Conservation (phyloP, 2,329 filamentous ascomycete species). For the Endothia cerciana region DNA sequence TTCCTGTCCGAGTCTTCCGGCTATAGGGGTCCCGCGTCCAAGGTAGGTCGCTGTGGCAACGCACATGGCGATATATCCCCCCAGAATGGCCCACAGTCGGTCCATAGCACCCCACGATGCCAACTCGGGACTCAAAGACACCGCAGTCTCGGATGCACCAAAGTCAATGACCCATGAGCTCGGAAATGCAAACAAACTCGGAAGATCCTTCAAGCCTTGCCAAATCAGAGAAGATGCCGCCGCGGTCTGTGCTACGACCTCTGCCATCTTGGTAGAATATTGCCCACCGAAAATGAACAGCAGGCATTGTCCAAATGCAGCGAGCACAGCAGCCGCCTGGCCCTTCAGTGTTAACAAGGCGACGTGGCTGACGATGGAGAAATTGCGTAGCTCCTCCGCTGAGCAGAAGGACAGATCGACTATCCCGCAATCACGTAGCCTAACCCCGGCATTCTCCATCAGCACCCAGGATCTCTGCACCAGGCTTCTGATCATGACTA, state of each 20-base stretch:
- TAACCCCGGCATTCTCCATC: slow-evolving; percentile 47
- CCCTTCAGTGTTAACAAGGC: slow-evolving; percentile 65
- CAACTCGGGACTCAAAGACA: slow-evolving; percentile 57
- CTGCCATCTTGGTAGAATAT: slow-evolving; percentile 40
- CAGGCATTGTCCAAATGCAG: slow-evolving; percentile 43
- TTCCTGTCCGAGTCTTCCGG: slow-evolving; percentile 59
- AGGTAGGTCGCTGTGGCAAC: slow-evolving; percentile 79
- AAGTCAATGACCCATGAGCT: slow-evolving; percentile 63
- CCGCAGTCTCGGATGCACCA: slow-evolving; percentile 44
- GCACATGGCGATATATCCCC: slow-evolving; percentile 80
- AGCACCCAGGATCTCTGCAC: slow-evolving; percentile 45
- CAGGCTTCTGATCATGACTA: slow-evolving; percentile 20
- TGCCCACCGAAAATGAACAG: slow-evolving; percentile 52
- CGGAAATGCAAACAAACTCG: slow-evolving; percentile 48
- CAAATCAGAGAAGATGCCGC: slow-evolving; percentile 29
- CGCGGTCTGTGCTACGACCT: slow-evolving; percentile 31
- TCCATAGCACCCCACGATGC: slow-evolving; percentile 71
- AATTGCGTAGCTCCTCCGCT: slow-evolving; percentile 70
- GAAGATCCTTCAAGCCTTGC: slow-evolving; percentile 38
- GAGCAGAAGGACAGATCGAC: slow-evolving; percentile 56
- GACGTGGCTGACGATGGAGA: slow-evolving; percentile 76
- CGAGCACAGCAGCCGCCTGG: slow-evolving; percentile 49
- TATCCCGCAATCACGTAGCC: slow-evolving; percentile 55
- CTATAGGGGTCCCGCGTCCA: slow-evolving; percentile 71
- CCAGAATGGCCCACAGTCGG: slow-evolving; percentile 71